Conservation (phyloP, 2,329 filamentous ascomycete genomes). For the Hawksworthiomyces lignivorus region DNA sequence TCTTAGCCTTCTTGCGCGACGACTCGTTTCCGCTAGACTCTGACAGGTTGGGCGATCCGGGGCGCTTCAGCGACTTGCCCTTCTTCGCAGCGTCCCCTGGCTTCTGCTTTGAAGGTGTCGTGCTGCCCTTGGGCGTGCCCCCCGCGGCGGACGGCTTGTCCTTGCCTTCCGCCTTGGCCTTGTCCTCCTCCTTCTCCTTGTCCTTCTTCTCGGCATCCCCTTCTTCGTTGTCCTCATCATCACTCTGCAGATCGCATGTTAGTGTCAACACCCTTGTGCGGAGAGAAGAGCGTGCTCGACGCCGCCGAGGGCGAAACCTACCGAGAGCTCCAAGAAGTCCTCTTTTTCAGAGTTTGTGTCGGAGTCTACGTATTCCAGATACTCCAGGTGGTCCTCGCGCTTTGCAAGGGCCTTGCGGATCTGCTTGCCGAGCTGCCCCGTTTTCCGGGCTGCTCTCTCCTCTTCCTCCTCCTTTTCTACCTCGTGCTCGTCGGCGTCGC, state of each 20-base stretch:
- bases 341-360: slow-evolving; percentile 51
- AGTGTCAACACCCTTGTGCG: too few species aligned
- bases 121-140: slow-evolving; percentile 61
- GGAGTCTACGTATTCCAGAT: slow-evolving; percentile 81
- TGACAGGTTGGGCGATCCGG: slow-evolving; percentile 78
- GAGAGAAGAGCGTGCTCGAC: background rate
- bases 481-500: slow-evolving; percentile 59
- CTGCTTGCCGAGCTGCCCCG: slow-evolving; percentile 68
- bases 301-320: slow-evolving; percentile 9
- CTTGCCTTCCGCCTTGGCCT: slow-evolving; percentile 38
- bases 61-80: slow-evolving; percentile 64
- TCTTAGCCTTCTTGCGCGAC: slow-evolving; percentile 68
- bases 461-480: slow-evolving; percentile 69
- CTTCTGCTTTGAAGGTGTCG: slow-evolving; percentile 42
- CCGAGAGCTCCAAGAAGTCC: slow-evolving; percentile 25
- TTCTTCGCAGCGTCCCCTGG: slow-evolving; percentile 43
- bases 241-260: slow-evolving; percentile 31
- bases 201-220: slow-evolving; percentile 59
- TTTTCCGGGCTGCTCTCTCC: slow-evolving; percentile 56
- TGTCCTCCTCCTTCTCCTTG: slow-evolving; percentile 47
- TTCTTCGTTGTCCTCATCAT: slow-evolving; percentile 24
- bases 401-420: slow-evolving; percentile 75
- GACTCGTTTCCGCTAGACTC: slow-evolving; percentile 92
- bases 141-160: slow-evolving; percentile 38
- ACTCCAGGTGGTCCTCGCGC: slow-evolving; percentile 79